Conservation (phyloP, 1,284 basidiomycete genomes). For the Cryptococcus jaspeensis region DNA sequence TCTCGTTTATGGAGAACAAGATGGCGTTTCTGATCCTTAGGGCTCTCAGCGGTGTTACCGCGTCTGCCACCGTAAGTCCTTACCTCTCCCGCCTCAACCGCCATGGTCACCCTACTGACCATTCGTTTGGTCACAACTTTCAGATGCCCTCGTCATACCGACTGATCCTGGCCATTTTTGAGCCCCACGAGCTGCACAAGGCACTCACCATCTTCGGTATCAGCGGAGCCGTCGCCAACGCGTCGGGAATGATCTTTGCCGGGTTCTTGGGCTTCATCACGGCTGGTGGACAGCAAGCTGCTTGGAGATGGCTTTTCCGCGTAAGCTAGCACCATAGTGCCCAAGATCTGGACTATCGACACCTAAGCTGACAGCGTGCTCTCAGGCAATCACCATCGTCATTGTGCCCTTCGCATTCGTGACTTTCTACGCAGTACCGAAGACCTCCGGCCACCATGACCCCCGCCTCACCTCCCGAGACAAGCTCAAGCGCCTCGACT, state of each 20-base stretch:
- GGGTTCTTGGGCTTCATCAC: constrained; percentile 47
- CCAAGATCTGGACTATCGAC: too few species aligned
- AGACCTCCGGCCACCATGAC: constrained; percentile 20
- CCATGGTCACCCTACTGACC: too few species aligned
- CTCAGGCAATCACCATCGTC: constrained; percentile 23
- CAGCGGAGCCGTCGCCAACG: constrained; percentile 46
- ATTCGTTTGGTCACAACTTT: too few species aligned
- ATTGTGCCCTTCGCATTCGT: constrained; percentile 29
- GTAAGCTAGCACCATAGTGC: too few species aligned
- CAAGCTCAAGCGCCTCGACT: constrained; percentile 39
- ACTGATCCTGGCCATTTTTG: constrained; percentile 43
- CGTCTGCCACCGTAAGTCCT: too few species aligned
- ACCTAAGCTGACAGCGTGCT: background rate
- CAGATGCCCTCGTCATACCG: constrained; percentile 44
- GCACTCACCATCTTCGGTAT: constrained; percentile 45
- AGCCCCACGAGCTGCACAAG: constrained; percentile 27
- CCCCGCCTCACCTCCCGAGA: constrained; percentile 11
- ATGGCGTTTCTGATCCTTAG: too few species aligned
- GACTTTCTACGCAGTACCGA: constrained; percentile 24
- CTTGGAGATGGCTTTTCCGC: constrained; percentile 51
- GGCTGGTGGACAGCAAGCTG: constrained; percentile 39
- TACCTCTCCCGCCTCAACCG: too few species aligned
- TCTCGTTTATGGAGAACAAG: too few species aligned
- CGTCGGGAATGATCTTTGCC: constrained; percentile 38
- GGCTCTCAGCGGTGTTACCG: too few species aligned